phyloP scores from a whole-genome alignment of 208 protist genomes.

The Trypanosomatidae sp. region DNA sequence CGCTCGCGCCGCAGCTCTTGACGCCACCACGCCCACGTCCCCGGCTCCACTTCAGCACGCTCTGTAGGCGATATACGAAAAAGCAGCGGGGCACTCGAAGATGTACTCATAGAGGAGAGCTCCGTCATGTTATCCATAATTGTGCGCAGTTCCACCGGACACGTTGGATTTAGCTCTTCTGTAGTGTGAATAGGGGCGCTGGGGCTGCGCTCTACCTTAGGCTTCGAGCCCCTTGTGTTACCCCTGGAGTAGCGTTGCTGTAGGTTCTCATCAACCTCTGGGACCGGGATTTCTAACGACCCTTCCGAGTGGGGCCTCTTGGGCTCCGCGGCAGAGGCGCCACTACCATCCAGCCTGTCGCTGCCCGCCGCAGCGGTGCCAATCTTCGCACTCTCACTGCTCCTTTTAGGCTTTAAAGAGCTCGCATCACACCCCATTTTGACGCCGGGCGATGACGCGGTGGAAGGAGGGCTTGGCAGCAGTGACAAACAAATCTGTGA shows the following conservation, averaged over 20 bases:
- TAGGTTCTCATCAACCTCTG: background rate
- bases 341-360: background rate
- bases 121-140: slow-evolving; percentile 26
- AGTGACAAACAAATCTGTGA: background rate
- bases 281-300: slow-evolving; percentile 20
- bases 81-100: slow-evolving; percentile 61
- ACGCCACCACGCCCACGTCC: slow-evolving; percentile 80
- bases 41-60: slow-evolving; percentile 27
- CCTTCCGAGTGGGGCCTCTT: background rate
- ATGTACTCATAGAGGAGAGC: slow-evolving; percentile 17
- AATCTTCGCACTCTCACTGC: slow-evolving; percentile 11
- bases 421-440: slow-evolving; percentile 40
- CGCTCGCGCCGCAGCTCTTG: slow-evolving; percentile 57
- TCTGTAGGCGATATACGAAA: slow-evolving; percentile 50
- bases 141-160: slow-evolving; percentile 21
- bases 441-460: slow-evolving; percentile 2
- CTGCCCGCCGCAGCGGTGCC: background rate
- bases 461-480: background rate
- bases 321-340: background rate
- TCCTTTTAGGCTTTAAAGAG: slow-evolving; percentile 19
- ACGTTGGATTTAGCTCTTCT: slow-evolving; percentile 4
- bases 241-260: background rate
- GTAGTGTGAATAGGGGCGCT: background rate
- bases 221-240: background rate
- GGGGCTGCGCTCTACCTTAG: slow-evolving; percentile 1